Conservation (phyloP, 768 basidiomycete species). For the Amanita brunnescens region DNA sequence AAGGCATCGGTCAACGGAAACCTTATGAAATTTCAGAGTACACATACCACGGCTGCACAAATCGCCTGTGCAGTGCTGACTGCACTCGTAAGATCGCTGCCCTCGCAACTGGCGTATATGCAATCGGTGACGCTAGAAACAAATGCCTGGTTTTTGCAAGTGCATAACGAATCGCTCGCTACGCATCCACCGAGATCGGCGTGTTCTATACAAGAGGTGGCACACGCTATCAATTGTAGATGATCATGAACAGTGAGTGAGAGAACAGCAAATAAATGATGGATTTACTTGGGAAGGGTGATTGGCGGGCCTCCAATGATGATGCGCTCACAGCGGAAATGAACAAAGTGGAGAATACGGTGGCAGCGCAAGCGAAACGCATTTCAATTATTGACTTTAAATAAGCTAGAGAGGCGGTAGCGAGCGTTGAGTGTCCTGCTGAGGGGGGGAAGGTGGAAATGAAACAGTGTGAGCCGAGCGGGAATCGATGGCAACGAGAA, state of each 20-base stretch:
- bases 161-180: slow-evolving; percentile 43
- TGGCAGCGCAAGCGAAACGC: slow-evolving; percentile 40
- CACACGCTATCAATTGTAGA: slow-evolving; percentile 40
- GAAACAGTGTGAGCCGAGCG: not conserved
- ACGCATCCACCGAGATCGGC: slow-evolving; percentile 39
- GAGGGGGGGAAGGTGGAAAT: not conserved
- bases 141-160: slow-evolving; percentile 44
- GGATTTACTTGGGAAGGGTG: slow-evolving; percentile 24
- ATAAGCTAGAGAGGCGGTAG: not conserved
- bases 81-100: slow-evolving; percentile 35
- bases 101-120: slow-evolving; percentile 37
- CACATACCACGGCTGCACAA: slow-evolving; percentile 42
- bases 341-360: slow-evolving; percentile 32
- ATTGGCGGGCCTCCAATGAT: slow-evolving; percentile 26
- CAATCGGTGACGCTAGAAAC: slow-evolving; percentile 38
- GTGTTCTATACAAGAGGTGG: slow-evolving; percentile 34
- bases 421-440: too few relatives aligned
- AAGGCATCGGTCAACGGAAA: not conserved
- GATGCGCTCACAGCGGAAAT: slow-evolving; percentile 26
- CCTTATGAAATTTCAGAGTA: not conserved
- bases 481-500: slow-evolving; percentile 12
- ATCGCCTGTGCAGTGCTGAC: slow-evolving; percentile 28
- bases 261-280: not conserved
- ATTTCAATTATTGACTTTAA: slow-evolving; percentile 26
- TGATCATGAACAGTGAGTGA: not conserved